Base-by-base conservation (phyloP, 768 basidiomycete species). In the Guyanaporus albipodus region DNA sequence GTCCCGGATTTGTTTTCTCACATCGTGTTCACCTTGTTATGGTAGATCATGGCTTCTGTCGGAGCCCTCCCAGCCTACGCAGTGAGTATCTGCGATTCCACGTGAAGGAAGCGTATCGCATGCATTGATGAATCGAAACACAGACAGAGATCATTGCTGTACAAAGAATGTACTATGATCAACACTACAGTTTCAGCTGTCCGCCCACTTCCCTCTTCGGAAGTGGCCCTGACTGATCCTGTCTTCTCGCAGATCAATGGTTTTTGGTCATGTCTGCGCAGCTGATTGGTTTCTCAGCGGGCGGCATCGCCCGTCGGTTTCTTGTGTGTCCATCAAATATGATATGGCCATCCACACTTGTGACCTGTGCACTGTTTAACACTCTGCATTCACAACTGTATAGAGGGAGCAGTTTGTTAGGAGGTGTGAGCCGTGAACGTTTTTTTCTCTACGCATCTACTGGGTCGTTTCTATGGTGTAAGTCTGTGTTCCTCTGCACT, bases 221-320 rank as follows among this genome's bases (percentile, higher is more conserved):
- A 24, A 9, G 21, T n/a, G 47, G 41, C 19, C 38, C 31, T 23
- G 29, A 28, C 53, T 56, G 21, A 52, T 21, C 10, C 6, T 4
- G 24, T 12, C 14, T 37, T 4, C 36, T 42, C 32, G 47, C 52
- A 77, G 86, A 89, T 63, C 85, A 87, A 68, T 85, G 87, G 82
- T 78, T 89, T 64, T 67, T 89, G 18, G 83, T 90, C 21, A 79
- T 89, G 68, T 83, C 79, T 24, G 82, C 82, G 1, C 83, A 85
- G 57, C 68, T 88, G 44, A 87, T 90, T 44, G 87, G 90, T 11
- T 91, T 91, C 71, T 89, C 87, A 4, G 80, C 90, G 45, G 89
- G 88, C 35, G 87, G 87, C 12, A 67, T 87, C 29, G 75, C 77
- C 6, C 79, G 84, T 24, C 81, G 88, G 10, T 90, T 90, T 74